These are phyloP conservation scores for Candida jianshihensis DNA, from an alignment of 805 yeast genomes.

Conservation along the genomic window DNA sequence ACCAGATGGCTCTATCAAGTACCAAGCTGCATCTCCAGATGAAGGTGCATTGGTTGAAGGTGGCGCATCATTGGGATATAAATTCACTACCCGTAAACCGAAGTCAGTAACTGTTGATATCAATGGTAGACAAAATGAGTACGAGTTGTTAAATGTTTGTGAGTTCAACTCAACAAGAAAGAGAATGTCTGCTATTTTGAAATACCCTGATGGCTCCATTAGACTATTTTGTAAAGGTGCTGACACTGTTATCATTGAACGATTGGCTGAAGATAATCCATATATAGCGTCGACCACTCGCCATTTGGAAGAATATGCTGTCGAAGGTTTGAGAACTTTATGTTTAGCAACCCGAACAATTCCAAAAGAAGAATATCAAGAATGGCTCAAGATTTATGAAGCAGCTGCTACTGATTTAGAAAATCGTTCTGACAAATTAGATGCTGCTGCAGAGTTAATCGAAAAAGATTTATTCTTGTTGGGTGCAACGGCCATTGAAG, in stretches of 20 bases:
- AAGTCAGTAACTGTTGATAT: conserved; percentile 63
- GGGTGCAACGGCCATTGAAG: conserved; percentile 99
- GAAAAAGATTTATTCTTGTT: conserved; percentile 73
- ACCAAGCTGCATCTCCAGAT: conserved; percentile 99
- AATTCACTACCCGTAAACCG: conserved; percentile 81
- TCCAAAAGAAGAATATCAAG: conserved; percentile 66
- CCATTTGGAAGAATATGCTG: conserved; percentile 93
- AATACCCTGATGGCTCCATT: conserved; percentile 91
- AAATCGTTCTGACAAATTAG: conserved; percentile 68
- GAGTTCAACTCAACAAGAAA: conserved; percentile 97
- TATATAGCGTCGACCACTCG: conserved; percentile 75
- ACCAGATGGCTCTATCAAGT: conserved; percentile 62
- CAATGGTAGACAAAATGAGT: conserved; percentile 43
- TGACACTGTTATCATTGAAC: conserved; percentile 88
- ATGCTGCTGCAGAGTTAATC: conserved; percentile 82
- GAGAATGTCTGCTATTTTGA: conserved; percentile 92
- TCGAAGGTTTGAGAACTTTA: conserved; percentile 89
- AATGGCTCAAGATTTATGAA: conserved; percentile 62
- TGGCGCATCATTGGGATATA: conserved; percentile 83
- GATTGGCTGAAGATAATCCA: conserved; percentile 68
- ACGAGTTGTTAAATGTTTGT: conserved; percentile 82
- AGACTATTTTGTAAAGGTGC: conserved; percentile 94
- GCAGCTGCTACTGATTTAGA: conserved; percentile 79
- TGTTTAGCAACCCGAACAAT: conserved; percentile 85
- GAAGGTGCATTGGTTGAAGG: conserved; percentile 99